Percentiles rank a stretch among this genome's conserved stretches.
phyloP scores from a whole-genome alignment of 2,329 filamentous ascomycete genomes.

The Cladophialophora carrionii region DNA sequence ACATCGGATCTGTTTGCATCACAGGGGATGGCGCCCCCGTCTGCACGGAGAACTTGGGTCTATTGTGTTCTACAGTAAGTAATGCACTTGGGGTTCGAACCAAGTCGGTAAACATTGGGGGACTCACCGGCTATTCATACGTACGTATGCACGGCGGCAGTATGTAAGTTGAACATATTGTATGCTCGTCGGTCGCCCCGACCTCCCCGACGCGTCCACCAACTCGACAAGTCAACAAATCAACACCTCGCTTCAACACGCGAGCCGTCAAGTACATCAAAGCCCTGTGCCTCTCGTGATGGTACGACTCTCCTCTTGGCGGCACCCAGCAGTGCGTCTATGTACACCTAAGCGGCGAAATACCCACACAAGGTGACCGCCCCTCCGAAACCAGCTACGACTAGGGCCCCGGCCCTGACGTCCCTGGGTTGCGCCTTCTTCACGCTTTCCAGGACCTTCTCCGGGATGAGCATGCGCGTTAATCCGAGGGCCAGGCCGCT shows the following conservation, averaged over 20 bases:
- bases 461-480: slow-evolving; percentile 20
- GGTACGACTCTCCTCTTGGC: neutral
- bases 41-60: too few species aligned
- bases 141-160: too few species aligned
- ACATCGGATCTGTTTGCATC: too few species aligned
- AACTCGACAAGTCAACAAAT: neutral
- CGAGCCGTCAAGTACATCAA: neutral
- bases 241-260: neutral
- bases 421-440: neutral
- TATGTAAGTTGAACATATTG: too few species aligned
- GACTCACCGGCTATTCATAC: too few species aligned
- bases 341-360: neutral
- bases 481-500: slow-evolving; percentile 8
- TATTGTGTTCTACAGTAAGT: too few species aligned
- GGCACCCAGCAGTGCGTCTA: neutral
- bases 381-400: slow-evolving; percentile 3
- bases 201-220: too few species aligned
- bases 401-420: slow-evolving; percentile 6
- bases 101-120: too few species aligned
- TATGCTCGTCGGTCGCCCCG: too few species aligned
- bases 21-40: too few species aligned
- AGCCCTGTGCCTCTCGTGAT: neutral
- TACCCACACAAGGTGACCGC: slow-evolving; percentile 11
- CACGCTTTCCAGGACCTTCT: slow-evolving; percentile 25
- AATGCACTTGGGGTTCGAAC: too few species aligned